Base-by-base conservation (phyloP, 139 green algal genomes). In the Coelastrella sp. region DNA sequence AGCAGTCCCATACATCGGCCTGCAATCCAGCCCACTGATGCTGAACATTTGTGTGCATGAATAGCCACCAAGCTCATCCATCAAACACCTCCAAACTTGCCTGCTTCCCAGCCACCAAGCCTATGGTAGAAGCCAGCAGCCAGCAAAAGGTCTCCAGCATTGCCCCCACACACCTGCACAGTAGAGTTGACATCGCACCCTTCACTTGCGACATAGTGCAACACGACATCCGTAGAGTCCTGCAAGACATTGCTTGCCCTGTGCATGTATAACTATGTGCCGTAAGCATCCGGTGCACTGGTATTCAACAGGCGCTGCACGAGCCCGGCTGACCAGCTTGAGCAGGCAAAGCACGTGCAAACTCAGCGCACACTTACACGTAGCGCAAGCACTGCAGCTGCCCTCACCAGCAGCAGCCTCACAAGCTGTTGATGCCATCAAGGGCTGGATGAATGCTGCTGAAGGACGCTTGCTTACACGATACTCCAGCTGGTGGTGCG, bases 161-260 rank as follows among this genome's bases (percentile, higher is more conserved):
- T 80, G 74, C 74, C 74, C 5, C 74, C 74, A 80, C 74, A 80
- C 23, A 80, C 74, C 74, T 71, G 61, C 11, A 71, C 61, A 71
- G 61, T 19, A 71, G 61, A 13, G 61, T 71, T 71, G 11, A 71
- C 11, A 10, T 71, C 11, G 61, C 11, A 10, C 8, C 10, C 61
- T 71, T 71, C 61, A 71, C 61, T 71, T 10, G 10, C 11, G 61
- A 13, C 61, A 13, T 10, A 71, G 61, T 13, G 8, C 8, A 10
- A 71, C 11, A 71, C 10, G 10, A 71, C 61, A 71, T 19, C 8
- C 61, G 10, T 13, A 71, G 11, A 71, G 10, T 71, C 61, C 8
- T 71, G 61, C 61, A 71, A 19, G 61, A 10, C 61, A 71, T 71
- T 13, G 32, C 61, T 71, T 71, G 61, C 61, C 11, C 61, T 71